phyloP scores from a whole-genome alignment of 345 rosid genomes.

The Dipteronia sinensis region DNA sequence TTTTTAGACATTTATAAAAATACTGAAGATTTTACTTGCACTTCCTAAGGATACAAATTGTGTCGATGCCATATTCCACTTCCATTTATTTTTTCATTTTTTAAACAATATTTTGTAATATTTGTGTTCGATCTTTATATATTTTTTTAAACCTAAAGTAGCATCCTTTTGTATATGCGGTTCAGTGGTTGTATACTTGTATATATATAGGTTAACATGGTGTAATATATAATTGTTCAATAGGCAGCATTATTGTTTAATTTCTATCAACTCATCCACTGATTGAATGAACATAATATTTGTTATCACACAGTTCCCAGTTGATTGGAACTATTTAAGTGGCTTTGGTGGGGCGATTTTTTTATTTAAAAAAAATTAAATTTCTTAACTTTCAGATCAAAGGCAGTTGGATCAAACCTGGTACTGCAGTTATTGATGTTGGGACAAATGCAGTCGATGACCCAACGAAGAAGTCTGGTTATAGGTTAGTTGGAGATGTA shows the following conservation, averaged over 20 bases:
- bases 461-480: constrained; percentile 73
- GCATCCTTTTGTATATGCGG: neutral
- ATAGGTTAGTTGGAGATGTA: constrained; percentile 93
- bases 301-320: neutral
- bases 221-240: neutral
- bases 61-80: neutral
- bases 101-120: neutral
- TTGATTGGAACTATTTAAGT: neutral
- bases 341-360: neutral
- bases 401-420: constrained; percentile 92
- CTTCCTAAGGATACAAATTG: neutral
- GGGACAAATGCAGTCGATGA: constrained; percentile 85
- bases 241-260: neutral
- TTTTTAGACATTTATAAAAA: neutral
- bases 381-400: constrained; percentile 55
- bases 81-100: neutral
- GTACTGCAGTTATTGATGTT: constrained; percentile 92
- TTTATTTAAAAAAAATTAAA: too few species aligned
- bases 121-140: neutral
- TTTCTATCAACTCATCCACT: neutral
- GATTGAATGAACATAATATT: neutral
- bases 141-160: neutral
- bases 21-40: neutral
- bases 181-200: neutral
- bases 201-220: neutral